Evolutionary conservation across 1,284 basidiomycete species (phyloP).

Genomic region (Sanguinoderma infundibulare): DNA sequence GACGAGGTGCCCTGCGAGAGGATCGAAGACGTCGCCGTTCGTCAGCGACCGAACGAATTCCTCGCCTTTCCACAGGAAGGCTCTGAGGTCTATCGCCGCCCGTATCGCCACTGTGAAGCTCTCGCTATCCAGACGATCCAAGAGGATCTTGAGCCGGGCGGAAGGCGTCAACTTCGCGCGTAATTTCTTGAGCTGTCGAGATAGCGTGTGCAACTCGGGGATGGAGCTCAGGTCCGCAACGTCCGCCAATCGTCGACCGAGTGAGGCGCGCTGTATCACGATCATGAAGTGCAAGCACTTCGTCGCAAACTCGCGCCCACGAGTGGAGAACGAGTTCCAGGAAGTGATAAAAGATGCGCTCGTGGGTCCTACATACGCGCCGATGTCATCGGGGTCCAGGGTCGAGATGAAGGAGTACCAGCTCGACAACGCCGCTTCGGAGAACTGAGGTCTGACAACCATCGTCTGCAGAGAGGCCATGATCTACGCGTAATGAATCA

Average conservation of each 20-base stretch:
- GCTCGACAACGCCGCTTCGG: conserved; percentile 79
- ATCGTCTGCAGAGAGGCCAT: conserved; percentile 97
- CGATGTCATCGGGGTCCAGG: conserved; percentile 74
- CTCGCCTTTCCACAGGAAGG: conserved; percentile 61
- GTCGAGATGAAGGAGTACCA: conserved; percentile 85
- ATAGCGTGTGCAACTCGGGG: conserved; percentile 62
- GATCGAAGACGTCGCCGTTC: conserved; percentile 88
- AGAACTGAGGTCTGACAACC: conserved; percentile 73
- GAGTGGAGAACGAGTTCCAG: conserved; percentile 72
- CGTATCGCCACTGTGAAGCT: conserved; percentile 83
- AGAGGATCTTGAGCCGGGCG: conserved; percentile 67
- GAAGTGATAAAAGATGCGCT: conserved; percentile 83
- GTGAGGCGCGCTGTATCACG: conserved; percentile 60
- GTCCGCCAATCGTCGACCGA: conserved; percentile 69
- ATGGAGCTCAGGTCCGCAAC: conserved; percentile 80
- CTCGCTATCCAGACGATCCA: conserved; percentile 80
- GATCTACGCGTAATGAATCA: conserved; percentile 55
- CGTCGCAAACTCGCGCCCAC: conserved; percentile 59
- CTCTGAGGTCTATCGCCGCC: conserved; percentile 79
- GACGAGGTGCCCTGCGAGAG: conserved; percentile 74
- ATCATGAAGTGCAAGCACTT: conserved; percentile 77
- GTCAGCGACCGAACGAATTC: conserved; percentile 65
- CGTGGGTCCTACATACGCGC: conserved; percentile 87
- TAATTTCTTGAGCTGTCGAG: conserved; percentile 50
- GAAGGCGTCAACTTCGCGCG: conserved; percentile 58